Evolutionary conservation across 331 rosid genomes (phyloP).

Genomic region (Arachis monticola): DNA sequence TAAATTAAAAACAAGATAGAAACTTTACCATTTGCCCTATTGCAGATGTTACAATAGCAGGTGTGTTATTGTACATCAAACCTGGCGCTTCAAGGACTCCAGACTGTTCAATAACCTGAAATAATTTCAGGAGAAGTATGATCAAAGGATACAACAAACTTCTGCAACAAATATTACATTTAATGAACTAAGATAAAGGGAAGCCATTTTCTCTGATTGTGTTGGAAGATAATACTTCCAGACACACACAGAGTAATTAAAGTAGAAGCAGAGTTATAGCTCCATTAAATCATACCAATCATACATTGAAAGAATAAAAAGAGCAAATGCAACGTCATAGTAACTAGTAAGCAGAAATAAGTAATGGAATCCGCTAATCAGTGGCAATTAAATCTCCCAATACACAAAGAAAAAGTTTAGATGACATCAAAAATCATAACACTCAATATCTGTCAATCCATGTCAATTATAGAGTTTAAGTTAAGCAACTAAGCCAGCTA

Average conservation of each 20-base stretch:
- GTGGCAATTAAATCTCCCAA: constrained; percentile 15
- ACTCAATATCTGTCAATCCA: background rate
- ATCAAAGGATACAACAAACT: background rate
- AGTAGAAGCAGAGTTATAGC: constrained; percentile 24
- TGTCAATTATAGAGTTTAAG: background rate
- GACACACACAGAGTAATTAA: constrained; percentile 2
- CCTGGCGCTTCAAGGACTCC: constrained; percentile 73
- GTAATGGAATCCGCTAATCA: constrained; percentile 18
- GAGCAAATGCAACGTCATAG: constrained; percentile 6
- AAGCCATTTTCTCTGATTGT: background rate
- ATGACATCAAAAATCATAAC: constrained; percentile 21
- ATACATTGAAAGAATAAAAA: constrained; percentile 19
- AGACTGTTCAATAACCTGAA: constrained; percentile 85
- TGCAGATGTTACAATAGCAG: constrained; percentile 79
- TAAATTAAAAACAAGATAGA: constrained; percentile 19
- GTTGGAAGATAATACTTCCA: constrained; percentile 11
- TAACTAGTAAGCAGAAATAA: background rate
- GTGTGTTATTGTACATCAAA: constrained; percentile 51
- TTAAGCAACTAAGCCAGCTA: background rate
- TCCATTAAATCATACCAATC: constrained; percentile 30
- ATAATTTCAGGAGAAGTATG: constrained; percentile 15
- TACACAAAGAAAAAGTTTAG: background rate
- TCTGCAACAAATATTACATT: background rate
- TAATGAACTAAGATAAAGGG: constrained; percentile 28
- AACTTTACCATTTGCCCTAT: constrained; percentile 85